phyloP scores from a whole-genome alignment of 192 early-diverging fungal species.

The Backusella mclennaniae region DNA sequence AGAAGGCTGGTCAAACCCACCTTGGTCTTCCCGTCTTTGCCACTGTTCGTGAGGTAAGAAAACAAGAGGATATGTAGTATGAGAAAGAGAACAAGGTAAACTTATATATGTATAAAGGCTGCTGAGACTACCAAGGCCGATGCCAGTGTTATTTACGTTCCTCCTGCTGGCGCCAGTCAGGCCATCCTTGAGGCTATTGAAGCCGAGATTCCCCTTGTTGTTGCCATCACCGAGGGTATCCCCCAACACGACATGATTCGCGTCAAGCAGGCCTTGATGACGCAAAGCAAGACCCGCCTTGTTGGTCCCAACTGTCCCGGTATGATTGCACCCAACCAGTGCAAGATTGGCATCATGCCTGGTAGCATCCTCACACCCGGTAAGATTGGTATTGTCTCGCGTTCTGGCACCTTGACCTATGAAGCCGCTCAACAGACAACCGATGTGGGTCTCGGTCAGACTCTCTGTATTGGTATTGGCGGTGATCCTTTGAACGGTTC shows the following conservation, averaged over 20 bases:
- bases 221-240: slow-evolving; percentile 99
- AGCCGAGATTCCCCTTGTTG: slow-evolving; percentile 93
- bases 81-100: not conserved
- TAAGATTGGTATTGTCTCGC: slow-evolving; percentile 96
- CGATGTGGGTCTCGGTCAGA: slow-evolving; percentile 90
- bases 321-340: slow-evolving; percentile 94
- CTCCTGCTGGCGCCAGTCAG: slow-evolving; percentile 90
- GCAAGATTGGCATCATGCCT: slow-evolving; percentile 99
- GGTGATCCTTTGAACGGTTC: slow-evolving; percentile 99
- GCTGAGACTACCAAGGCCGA: slow-evolving; percentile 84
- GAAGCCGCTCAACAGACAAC: slow-evolving; percentile 99
- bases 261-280: slow-evolving; percentile 87
- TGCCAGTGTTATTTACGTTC: slow-evolving; percentile 98
- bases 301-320: slow-evolving; percentile 99
- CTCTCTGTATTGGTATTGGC: slow-evolving; percentile 95
- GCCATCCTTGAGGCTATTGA: slow-evolving; percentile 98
- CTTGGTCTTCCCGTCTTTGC: slow-evolving; percentile 96
- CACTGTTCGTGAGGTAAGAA: slow-evolving; percentile 71
- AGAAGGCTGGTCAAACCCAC: slow-evolving; percentile 93
- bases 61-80: not conserved
- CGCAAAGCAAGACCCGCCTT: slow-evolving; percentile 91
- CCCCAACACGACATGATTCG: slow-evolving; percentile 99
- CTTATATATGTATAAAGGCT: slow-evolving; percentile 56
- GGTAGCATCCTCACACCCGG: slow-evolving; percentile 97
- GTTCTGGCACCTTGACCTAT: slow-evolving; percentile 98